Evolutionary conservation across 306 rosid genomes (phyloP).

Genomic region (Lathyrus aphaca): DNA sequence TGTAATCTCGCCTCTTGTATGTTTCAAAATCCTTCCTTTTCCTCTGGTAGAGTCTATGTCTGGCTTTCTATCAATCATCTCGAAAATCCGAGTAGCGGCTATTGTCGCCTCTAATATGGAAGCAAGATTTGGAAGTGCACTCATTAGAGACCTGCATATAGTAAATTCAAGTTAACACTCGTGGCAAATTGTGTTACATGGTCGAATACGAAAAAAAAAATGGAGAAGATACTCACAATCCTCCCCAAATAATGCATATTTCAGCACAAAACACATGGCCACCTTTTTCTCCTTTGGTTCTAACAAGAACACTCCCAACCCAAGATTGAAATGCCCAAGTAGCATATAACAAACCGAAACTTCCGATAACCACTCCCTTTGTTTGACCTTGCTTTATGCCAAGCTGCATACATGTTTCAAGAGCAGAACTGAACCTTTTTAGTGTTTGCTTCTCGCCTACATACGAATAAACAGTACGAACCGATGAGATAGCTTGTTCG

Average conservation of each 20-base stretch:
- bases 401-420: conserved; percentile 50
- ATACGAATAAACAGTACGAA: conserved; percentile 70
- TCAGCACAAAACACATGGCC: conserved; percentile 66
- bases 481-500: conserved; percentile 79
- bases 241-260: conserved; percentile 72
- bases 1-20: conserved; percentile 60
- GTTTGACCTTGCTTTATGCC: conserved; percentile 72
- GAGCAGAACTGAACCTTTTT: conserved; percentile 57
- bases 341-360: conserved; percentile 71
- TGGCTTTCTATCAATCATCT: conserved; percentile 58
- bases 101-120: conserved; percentile 55
- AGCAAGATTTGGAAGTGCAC: conserved; percentile 73
- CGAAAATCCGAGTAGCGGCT: conserved; percentile 56
- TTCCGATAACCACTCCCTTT: conserved; percentile 77
- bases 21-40: conserved; percentile 50
- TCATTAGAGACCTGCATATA: conserved; percentile 62
- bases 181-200: background rate
- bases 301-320: conserved; percentile 71
- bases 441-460: conserved; percentile 72
- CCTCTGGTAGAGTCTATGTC: conserved; percentile 38
- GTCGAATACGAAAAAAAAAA: background rate
- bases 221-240: conserved; percentile 57
- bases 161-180: conserved; percentile 5
- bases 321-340: conserved; percentile 81
- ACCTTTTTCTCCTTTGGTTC: conserved; percentile 64